A percentile compares a stretch with the other conserved stretches of the same genome.
phyloP scores from a whole-genome alignment of 108 stramenopile species.

The Skeletonema potamos region DNA sequence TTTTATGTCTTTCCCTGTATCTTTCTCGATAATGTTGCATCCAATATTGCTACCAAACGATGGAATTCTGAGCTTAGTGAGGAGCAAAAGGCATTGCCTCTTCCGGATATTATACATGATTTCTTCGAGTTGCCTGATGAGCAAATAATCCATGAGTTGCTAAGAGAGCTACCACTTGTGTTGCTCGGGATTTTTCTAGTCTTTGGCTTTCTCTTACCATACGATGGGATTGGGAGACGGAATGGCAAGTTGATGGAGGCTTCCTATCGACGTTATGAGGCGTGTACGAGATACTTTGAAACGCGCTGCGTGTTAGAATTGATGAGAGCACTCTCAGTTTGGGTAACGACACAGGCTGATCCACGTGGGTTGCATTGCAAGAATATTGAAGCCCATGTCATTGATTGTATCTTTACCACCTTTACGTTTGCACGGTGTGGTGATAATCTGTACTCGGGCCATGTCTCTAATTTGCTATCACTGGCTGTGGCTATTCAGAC shows the following conservation, averaged over 20 bases:
- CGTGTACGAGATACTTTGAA: conserved; percentile 22
- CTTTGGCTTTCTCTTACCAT: conserved; percentile 7
- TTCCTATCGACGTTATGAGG: conserved; percentile 10
- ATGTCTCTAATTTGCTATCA: conserved; percentile 5
- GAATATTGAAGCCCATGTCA: background rate
- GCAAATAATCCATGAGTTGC: conserved; percentile 2
- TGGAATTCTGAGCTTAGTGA: conserved; percentile 12
- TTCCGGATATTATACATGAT: conserved; percentile 23
- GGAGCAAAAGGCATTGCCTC: conserved; percentile 9
- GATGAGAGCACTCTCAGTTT: conserved; percentile 17
- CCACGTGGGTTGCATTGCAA: conserved; percentile 6
- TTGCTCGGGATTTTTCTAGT: conserved; percentile 3
- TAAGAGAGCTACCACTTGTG: conserved; percentile 7
- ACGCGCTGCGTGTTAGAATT: conserved; percentile 13
- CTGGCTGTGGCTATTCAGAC: conserved; percentile 6
- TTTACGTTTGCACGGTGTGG: conserved; percentile 24
- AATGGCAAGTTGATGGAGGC: background rate
- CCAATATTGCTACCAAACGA: background rate
- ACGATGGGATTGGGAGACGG: conserved; percentile 10
- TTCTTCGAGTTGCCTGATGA: conserved; percentile 9
- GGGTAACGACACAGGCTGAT: conserved; percentile 7
- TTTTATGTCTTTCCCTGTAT: background rate
- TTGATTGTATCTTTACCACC: conserved; percentile 10
- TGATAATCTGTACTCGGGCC: conserved; percentile 15
- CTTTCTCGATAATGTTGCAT: background rate